Base-by-base conservation (phyloP, 768 basidiomycete genomes). In the Leccinum broughii region DNA sequence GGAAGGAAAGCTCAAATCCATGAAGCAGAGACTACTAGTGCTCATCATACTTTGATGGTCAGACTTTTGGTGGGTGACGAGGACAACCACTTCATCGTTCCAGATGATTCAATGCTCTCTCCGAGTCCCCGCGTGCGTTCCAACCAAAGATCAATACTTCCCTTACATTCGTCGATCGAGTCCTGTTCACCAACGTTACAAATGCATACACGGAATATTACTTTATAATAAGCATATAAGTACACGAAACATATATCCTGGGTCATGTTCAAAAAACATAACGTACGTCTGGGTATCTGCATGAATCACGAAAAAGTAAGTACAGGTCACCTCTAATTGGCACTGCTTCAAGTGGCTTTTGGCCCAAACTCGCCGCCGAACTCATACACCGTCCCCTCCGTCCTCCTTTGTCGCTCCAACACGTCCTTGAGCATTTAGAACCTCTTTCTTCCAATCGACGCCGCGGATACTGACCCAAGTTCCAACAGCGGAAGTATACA, bases 401-500 rank as follows among this genome's bases (percentile, higher is more conserved):
- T 77, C 52, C 72, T 74, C 59, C 77, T 79, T 39, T 66, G 70
- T 28, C 79, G 72, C 89, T 86, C 37, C 58, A 26, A 63, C 54
- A 39, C 71, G 66, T 22, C 44, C 54, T 46, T 55, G 57, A 6
- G 71, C 71, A 5, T 17, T 54, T 8, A 30, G 52, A 14, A 65
- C 59, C 57, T 88, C 89, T 63, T 87, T 86, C 66, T 83, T 69
- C 92, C 92, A 93, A 70, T 93, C 80, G 4, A 89, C 83, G 22
- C 70, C 55, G 2, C 74, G 68, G 15, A 91, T 37, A 53, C 80
- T 83, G 1, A 86, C 65, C 68, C 76, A 78, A 2, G 84, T 78
- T 3, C 88, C 87, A 15, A 84, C 70, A 8, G 50, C 79, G 77
- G 73, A 87, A 86, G 14, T 85, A 72, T 54, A 93, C 17, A 90